Evolutionary conservation across 2,329 filamentous ascomycete species (phyloP).

Genomic region (Lachnellula arida): DNA sequence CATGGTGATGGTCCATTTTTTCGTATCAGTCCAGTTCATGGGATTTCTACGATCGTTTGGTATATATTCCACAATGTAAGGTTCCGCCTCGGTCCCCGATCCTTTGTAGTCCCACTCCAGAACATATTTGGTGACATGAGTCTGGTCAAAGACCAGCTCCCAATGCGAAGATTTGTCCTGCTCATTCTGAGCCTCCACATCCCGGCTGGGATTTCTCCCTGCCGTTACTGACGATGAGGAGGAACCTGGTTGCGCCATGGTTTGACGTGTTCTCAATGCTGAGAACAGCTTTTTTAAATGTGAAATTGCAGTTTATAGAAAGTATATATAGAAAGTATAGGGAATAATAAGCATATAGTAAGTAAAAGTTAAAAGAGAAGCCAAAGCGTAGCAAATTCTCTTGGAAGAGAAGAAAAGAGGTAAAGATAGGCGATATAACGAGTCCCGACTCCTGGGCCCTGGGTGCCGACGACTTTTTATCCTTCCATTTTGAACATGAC

Average conservation of each 20-base stretch:
- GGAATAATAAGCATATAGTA: too few relatives aligned
- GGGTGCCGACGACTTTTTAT: too few relatives aligned
- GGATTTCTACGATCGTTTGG: constrained; percentile 40
- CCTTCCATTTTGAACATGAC: too few relatives aligned
- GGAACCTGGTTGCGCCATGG: constrained; percentile 4
- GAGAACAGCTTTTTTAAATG: not conserved
- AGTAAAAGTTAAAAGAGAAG: too few relatives aligned
- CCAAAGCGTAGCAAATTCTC: too few relatives aligned
- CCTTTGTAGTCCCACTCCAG: constrained; percentile 38
- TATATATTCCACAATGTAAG: constrained; percentile 40
- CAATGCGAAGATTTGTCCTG: constrained; percentile 30
- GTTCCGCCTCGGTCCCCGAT: constrained; percentile 38
- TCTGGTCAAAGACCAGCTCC: constrained; percentile 41
- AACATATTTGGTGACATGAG: constrained; percentile 41
- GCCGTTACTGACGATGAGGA: constrained; percentile 14
- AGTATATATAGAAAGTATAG: too few relatives aligned
- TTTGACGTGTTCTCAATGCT: not conserved
- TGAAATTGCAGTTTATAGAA: too few relatives aligned
- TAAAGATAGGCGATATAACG: too few relatives aligned
- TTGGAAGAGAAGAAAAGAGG: too few relatives aligned
- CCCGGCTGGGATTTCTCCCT: constrained; percentile 7
- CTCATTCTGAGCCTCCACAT: constrained; percentile 16
- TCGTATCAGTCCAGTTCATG: constrained; percentile 30
- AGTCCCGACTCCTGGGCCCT: too few relatives aligned
- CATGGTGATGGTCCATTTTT: constrained; percentile 39